These are phyloP conservation scores for Tetrapyrgos nigripes DNA, from an alignment of 1,284 basidiomycete species.

Conservation along the genomic window DNA sequence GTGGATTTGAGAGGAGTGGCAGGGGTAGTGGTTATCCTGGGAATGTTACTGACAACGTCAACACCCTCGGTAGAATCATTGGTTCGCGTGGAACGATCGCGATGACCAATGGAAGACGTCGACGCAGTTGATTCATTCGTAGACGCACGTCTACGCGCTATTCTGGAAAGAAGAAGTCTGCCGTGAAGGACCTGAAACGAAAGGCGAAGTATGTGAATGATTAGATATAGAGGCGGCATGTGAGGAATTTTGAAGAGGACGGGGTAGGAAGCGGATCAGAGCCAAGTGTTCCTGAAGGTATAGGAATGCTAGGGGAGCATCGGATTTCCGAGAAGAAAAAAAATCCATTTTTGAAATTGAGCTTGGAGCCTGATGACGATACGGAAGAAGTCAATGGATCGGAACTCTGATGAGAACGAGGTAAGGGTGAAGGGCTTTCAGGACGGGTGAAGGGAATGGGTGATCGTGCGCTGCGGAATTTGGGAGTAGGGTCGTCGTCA, in stretches of 20 bases:
- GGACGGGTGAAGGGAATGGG: conserved; percentile 12
- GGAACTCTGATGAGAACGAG: conserved; percentile 11
- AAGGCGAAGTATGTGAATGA: not conserved
- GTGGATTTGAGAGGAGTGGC: conserved; percentile 60
- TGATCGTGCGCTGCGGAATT: conserved; percentile 1
- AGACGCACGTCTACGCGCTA: conserved; percentile 15
- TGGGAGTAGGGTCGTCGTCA: conserved; percentile 6
- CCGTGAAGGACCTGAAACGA: conserved; percentile 18
- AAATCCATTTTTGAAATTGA: conserved; percentile 18
- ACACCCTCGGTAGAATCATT: not conserved
- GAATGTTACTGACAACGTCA: conserved; percentile 53
- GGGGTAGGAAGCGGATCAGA: conserved; percentile 13
- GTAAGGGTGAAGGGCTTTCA: conserved; percentile 13
- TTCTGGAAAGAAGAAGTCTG: conserved; percentile 6
- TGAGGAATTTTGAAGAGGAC: conserved; percentile 14
- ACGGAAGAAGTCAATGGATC: conserved; percentile 15
- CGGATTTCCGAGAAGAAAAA: conserved; percentile 37
- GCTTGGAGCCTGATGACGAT: conserved; percentile 11
- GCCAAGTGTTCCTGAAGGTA: conserved; percentile 25
- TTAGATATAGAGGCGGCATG: not conserved
- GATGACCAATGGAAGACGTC: conserved; percentile 4
- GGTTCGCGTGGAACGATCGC: not conserved
- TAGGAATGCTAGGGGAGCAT: conserved; percentile 41
- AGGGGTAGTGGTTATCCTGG: conserved; percentile 72
- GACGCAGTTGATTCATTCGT: conserved; percentile 16